These are phyloP conservation scores for Cyclotella atomus DNA, from an alignment of 108 stramenopile species.

Conservation along the genomic window DNA sequence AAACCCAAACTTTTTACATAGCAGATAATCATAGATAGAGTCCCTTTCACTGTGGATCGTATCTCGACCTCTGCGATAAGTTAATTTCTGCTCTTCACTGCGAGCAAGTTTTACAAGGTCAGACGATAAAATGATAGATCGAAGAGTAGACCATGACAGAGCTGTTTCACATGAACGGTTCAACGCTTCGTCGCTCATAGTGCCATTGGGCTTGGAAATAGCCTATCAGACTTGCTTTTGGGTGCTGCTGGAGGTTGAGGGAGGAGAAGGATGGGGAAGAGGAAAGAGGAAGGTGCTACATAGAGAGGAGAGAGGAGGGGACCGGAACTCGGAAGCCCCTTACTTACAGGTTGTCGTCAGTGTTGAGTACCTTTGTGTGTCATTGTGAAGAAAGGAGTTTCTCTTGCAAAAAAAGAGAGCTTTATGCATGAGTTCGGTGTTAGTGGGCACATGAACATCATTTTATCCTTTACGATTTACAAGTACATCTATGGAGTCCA, in stretches of 20 bases:
- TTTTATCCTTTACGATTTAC: too few relatives aligned
- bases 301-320: neutral
- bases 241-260: neutral
- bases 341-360: too few relatives aligned
- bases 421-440: too few relatives aligned
- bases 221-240: neutral
- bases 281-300: neutral
- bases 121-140: conserved; percentile 31
- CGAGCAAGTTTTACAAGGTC: conserved; percentile 61
- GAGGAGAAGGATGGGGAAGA: neutral
- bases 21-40: conserved; percentile 68
- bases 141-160: conserved; percentile 32
- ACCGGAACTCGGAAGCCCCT: too few relatives aligned
- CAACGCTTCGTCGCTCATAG: conserved; percentile 4
- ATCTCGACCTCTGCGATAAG: conserved; percentile 50
- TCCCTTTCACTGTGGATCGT: conserved; percentile 56
- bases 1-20: conserved; percentile 75
- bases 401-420: too few relatives aligned
- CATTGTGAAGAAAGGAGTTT: too few relatives aligned
- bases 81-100: conserved; percentile 48
- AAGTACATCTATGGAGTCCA: too few relatives aligned
- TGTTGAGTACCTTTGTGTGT: too few relatives aligned
- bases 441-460: too few relatives aligned
- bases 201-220: too few relatives aligned
- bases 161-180: conserved; percentile 21